A percentile compares a stretch with the other conserved stretches of the same genome.
phyloP scores from a whole-genome alignment of 2,329 filamentous ascomycete genomes.

The Trichoderma cornu-damae region DNA sequence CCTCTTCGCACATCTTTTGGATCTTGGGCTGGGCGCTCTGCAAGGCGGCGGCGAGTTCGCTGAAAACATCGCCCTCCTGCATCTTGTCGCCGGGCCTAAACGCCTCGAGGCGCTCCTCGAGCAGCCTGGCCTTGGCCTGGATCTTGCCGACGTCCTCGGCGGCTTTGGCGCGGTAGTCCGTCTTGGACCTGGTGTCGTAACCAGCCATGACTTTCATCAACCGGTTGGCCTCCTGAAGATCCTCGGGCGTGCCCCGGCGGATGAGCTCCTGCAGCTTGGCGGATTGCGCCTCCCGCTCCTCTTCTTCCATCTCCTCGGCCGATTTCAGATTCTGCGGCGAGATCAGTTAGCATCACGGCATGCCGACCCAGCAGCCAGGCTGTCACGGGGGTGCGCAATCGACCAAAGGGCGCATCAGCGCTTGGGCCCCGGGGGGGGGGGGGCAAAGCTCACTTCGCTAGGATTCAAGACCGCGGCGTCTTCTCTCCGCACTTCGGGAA shows the following conservation, averaged over 20 bases:
- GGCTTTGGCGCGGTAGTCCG: constrained; percentile 95
- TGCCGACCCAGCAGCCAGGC: too few species aligned
- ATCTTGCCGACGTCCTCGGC: constrained; percentile 93
- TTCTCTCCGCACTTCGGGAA: constrained; percentile 85
- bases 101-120: constrained; percentile 87
- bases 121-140: constrained; percentile 85
- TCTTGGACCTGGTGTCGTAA: constrained; percentile 91
- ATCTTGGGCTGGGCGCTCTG: constrained; percentile 97
- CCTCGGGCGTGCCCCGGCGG: constrained; percentile 81
- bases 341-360: constrained; percentile 1
- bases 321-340: constrained; percentile 76
- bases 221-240: constrained; percentile 92
- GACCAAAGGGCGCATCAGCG: constrained; percentile 15
- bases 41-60: constrained; percentile 83
- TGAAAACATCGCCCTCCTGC: constrained; percentile 60
- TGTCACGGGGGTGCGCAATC: background rate
- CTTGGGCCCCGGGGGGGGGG: constrained; percentile 2
- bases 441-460: constrained; percentile 68
- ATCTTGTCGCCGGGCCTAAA: constrained; percentile 79
- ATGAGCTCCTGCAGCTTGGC: constrained; percentile 98
- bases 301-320: constrained; percentile 97
- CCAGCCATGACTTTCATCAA: constrained; percentile 99
- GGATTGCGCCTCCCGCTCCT: constrained; percentile 89
- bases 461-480: constrained; percentile 96
- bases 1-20: constrained; percentile 98